Base-by-base conservation (phyloP, 106 monocot species). In the Apostasia shenzhenica region DNA sequence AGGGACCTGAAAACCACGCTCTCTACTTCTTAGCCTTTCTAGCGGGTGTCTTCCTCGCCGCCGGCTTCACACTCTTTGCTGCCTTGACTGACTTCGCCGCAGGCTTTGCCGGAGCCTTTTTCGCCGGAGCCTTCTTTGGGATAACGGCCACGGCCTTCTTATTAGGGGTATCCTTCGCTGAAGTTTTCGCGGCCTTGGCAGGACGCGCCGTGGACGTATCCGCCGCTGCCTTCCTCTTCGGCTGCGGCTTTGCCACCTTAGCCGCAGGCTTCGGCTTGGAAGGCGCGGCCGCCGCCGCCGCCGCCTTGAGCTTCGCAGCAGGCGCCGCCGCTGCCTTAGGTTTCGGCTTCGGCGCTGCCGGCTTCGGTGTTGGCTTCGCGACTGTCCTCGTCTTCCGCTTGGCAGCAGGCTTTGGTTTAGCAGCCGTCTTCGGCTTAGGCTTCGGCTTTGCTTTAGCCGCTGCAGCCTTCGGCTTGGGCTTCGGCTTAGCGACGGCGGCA, bases 251-350 rank as follows among this genome's bases (percentile, higher is more conserved):
- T 1, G 81, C 71, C 38, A 74, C 78, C 2, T 66, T 45, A 2
- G 64, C n/a, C 56, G 80, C 76, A 9, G 66, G 26, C 45, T 81
- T 55, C 39, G 67, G 45, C 77, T 70, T 72, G 2, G 70, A 54
- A 57, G 56, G 26, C 26, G 26, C 26, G 26, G 26, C 26, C 26
- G 26, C 0, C 26, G 26, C 26, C 26, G 26, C 26, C 57, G 0
- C 66, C 5, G 74, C 48, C 74, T 81, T 84, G 0, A 81, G 51
- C 86, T 83, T 85, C 49, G 72, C 55, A 40, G 59, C 61, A 0
- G 70, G 79, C 38, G 69, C 26, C 51, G 73, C 77, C n/a, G 59
- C 65, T 0, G 41, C 63, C 72, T 82, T 85, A 2, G 75, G 55
- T 52, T 76, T 82, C 4, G 83, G 75, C 61, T 80, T 82, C 8